A percentile compares a stretch with the other conserved stretches of the same genome.
phyloP scores from a whole-genome alignment of 495 filamentous ascomycete genomes.

The Aspergillus panamensis region DNA sequence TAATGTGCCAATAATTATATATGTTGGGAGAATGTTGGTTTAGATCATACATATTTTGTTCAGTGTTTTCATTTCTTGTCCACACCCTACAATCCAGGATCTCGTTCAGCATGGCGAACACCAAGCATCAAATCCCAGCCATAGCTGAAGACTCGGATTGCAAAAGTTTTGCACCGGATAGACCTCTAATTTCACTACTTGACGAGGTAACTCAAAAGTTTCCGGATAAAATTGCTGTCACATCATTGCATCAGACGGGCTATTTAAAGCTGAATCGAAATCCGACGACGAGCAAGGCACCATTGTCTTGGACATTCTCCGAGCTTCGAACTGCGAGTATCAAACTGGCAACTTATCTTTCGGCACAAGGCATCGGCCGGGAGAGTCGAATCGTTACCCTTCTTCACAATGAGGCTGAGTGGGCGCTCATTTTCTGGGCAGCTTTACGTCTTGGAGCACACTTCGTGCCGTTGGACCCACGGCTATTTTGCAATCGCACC shows the following conservation, averaged over 20 bases:
- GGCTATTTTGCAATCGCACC: slow-evolving; percentile 13
- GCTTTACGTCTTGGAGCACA: slow-evolving; percentile 24
- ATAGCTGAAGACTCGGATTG: neutral
- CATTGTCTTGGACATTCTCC: slow-evolving; percentile 17
- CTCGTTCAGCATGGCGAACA: neutral
- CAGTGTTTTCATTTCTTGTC: neutral
- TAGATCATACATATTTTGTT: neutral
- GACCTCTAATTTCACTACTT: neutral
- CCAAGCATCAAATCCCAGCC: neutral
- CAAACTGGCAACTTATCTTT: slow-evolving; percentile 10
- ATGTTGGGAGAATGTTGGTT: neutral
- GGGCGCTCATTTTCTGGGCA: slow-evolving; percentile 33
- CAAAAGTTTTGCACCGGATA: neutral
- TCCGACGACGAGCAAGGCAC: neutral
- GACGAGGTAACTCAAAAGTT: neutral
- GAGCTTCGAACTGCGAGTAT: slow-evolving; percentile 14
- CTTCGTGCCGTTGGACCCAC: slow-evolving; percentile 31
- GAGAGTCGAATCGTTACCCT: slow-evolving; percentile 24
- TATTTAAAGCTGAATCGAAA: neutral
- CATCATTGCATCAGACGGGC: neutral
- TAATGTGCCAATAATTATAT: neutral
- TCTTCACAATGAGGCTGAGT: slow-evolving; percentile 34
- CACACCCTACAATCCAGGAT: neutral
- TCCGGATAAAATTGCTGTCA: neutral
- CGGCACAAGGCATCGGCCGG: slow-evolving; percentile 4